Evolutionary conservation across 441 rosid genomes (phyloP).

Genomic region (Capsella rubella): DNA sequence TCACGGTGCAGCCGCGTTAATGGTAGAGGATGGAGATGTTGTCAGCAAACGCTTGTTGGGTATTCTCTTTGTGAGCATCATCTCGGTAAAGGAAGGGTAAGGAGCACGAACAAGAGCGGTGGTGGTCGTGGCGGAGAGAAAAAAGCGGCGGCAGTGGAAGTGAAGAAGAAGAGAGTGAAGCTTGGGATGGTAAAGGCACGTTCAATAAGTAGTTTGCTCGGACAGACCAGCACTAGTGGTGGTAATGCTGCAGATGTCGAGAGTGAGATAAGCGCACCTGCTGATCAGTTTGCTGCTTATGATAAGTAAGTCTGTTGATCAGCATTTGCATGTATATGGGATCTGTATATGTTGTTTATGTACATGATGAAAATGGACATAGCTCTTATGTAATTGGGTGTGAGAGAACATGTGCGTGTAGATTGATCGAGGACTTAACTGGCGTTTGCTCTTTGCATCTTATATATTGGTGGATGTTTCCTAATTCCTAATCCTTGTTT

Average conservation of each 20-base stretch:
- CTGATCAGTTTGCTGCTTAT: conserved; percentile 38
- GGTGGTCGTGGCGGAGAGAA: conserved; percentile 40
- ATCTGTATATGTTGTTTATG: conserved; percentile 17
- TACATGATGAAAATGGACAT: conserved; percentile 29
- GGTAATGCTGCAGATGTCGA: conserved; percentile 18
- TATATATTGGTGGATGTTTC: conserved; percentile 12
- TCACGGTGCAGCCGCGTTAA: conserved; percentile 94
- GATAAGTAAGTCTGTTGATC: conserved; percentile 39
- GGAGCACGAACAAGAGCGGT: conserved; percentile 60
- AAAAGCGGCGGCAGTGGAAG: conserved; percentile 21
- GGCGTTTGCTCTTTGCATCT: conserved; percentile 13
- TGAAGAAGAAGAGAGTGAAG: conserved; percentile 67
- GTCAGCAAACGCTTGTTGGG: conserved; percentile 90
- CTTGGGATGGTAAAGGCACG: conserved; percentile 94
- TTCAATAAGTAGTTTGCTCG: conserved; percentile 88
- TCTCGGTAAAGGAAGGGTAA: conserved; percentile 84
- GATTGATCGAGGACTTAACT: conserved; percentile 26
- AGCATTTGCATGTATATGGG: conserved; percentile 17
- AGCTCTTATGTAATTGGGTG: conserved; percentile 30
- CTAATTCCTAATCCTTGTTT: not conserved
- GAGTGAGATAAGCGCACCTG: conserved; percentile 41
- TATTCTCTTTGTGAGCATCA: conserved; percentile 97
- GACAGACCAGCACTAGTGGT: conserved; percentile 49
- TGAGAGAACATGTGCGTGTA: conserved; percentile 22
- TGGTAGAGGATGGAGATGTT: conserved; percentile 97